Conservation (phyloP, 2,329 filamentous ascomycete species). For the Rasamsonia emersonii region DNA sequence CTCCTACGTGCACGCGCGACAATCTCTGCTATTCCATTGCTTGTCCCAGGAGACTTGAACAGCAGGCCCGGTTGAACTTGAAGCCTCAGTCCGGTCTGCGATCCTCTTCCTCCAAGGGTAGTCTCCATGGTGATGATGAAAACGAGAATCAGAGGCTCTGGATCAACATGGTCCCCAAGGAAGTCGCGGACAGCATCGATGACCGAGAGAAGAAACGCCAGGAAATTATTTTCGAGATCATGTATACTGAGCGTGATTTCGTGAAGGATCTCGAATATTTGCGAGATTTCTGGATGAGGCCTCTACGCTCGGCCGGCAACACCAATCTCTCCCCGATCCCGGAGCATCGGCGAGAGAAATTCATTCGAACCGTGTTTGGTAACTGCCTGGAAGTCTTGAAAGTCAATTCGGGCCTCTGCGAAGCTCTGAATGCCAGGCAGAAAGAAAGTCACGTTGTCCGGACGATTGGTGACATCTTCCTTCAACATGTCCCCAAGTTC, state of each 20-base stretch:
- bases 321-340: conserved; percentile 71
- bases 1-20: conserved; percentile 90
- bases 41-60: conserved; percentile 84
- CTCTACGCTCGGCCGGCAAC: conserved; percentile 63
- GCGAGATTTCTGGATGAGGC: conserved; percentile 96
- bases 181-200: conserved; percentile 79
- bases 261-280: conserved; percentile 98
- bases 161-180: conserved; percentile 97
- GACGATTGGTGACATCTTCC: conserved; percentile 87
- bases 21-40: conserved; percentile 97
- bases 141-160: conserved; percentile 95
- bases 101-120: conserved; percentile 59
- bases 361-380: conserved; percentile 89
- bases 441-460: conserved; percentile 83
- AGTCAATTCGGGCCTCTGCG: conserved; percentile 82
- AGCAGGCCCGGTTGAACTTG: conserved; percentile 87
- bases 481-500: conserved; percentile 85
- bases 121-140: conserved; percentile 77
- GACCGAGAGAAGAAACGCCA: conserved; percentile 96
- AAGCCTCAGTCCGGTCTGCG: conserved; percentile 85
- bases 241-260: conserved; percentile 97
- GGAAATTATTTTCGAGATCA: conserved; percentile 95
- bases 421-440: conserved; percentile 80
- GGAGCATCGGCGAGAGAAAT: conserved; percentile 74
- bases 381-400: conserved; percentile 92